Percentiles rank a stretch among this genome's conserved stretches.
Evolutionary conservation across 352 stramenopile species (phyloP).

Genomic region (Saprolegnia diclina): DNA sequence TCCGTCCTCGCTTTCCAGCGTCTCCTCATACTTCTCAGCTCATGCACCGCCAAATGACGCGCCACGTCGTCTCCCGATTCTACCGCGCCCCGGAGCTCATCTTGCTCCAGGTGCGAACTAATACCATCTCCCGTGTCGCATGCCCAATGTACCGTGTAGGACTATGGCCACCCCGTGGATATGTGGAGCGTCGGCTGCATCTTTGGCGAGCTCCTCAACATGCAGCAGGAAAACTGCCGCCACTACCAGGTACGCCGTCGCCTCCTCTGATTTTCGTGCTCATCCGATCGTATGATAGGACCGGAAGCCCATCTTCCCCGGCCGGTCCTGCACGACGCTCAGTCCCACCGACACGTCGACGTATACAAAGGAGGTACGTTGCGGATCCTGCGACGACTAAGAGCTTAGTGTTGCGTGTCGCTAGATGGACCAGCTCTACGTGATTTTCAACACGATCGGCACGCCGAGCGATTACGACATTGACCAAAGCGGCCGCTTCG

Average conservation of each 20-base stretch:
- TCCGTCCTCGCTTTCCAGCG: neutral
- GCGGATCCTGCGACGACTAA: neutral
- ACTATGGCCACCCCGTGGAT: constrained; percentile 97
- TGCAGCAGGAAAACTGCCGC: constrained; percentile 83
- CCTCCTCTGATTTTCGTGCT: neutral
- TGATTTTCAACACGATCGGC: constrained; percentile 95
- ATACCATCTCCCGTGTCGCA: neutral
- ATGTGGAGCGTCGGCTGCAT: constrained; percentile 99
- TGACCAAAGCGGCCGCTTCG: constrained; percentile 29
- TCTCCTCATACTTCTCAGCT: constrained; percentile 33
- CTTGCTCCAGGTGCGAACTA: constrained; percentile 67
- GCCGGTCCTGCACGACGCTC: constrained; percentile 79
- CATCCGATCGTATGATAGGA: constrained; percentile 30
- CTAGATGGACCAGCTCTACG: constrained; percentile 87
- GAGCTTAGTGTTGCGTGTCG: neutral
- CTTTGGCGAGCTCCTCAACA: constrained; percentile 81
- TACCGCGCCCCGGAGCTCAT: constrained; percentile 96
- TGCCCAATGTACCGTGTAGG: constrained; percentile 15
- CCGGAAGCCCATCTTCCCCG: constrained; percentile 75
- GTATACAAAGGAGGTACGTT: constrained; percentile 67
- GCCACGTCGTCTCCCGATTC: constrained; percentile 98
- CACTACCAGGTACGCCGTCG: constrained; percentile 47
- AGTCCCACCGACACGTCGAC: constrained; percentile 76
- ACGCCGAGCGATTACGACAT: constrained; percentile 90
- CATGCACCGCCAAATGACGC: constrained; percentile 88